A percentile compares a stretch with the other conserved stretches of the same genome.
These are phyloP conservation scores for Aspergillus carbonarius DNA, from an alignment of 2,329 filamentous ascomycete genomes.

Conservation along the genomic window DNA sequence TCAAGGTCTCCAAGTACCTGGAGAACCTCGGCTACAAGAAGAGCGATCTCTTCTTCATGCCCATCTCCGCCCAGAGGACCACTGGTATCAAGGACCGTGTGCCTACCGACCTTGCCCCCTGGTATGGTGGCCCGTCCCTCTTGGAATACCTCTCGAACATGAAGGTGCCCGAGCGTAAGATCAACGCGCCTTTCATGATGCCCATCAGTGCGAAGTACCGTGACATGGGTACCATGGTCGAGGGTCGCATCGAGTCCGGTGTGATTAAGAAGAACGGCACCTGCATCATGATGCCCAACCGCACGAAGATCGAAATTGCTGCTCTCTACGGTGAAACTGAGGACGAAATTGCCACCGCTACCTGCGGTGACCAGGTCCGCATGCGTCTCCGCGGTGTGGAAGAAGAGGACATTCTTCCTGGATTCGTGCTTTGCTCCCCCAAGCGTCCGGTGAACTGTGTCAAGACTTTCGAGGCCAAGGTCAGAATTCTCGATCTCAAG, in stretches of 20 bases:
- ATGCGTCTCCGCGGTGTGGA: conserved; percentile 90
- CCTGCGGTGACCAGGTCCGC: conserved; percentile 93
- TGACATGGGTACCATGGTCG: conserved; percentile 95
- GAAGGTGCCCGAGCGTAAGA: conserved; percentile 88
- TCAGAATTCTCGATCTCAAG: conserved; percentile 91
- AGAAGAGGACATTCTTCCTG: conserved; percentile 93
- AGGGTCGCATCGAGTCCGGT: conserved; percentile 95
- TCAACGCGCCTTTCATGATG: conserved; percentile 99
- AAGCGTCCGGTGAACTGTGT: conserved; percentile 94
- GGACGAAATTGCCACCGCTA: conserved; percentile 78
- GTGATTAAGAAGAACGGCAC: conserved; percentile 86
- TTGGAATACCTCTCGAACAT: conserved; percentile 95
- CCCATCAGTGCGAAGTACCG: conserved; percentile 93
- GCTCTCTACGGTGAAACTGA: conserved; percentile 94
- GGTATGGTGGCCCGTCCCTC: conserved; percentile 86
- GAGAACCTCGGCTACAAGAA: conserved; percentile 96
- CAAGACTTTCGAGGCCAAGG: conserved; percentile 87
- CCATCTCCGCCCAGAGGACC: conserved; percentile 84
- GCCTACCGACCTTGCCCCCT: conserved; percentile 71
- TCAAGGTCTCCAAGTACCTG: conserved; percentile 82
- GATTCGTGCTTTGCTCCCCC: conserved; percentile 93
- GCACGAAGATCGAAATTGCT: conserved; percentile 73
- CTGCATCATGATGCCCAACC: conserved; percentile 95
- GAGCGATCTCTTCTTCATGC: conserved; percentile 92
- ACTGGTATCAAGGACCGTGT: conserved; percentile 87